phyloP scores from a whole-genome alignment of 1,284 basidiomycete genomes.

The Porodaedalea pini region DNA sequence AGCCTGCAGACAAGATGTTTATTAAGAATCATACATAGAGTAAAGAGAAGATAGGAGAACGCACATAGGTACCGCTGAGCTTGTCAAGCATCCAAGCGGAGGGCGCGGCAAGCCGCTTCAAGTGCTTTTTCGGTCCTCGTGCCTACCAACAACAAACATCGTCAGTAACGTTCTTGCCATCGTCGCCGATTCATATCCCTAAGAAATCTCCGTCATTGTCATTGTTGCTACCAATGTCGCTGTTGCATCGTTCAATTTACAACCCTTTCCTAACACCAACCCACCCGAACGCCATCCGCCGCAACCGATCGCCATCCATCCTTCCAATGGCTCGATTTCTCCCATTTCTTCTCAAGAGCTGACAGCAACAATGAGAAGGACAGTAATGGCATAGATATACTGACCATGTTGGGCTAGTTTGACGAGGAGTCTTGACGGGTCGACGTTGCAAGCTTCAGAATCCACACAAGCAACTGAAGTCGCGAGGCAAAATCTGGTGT shows the following conservation, averaged over 20 bases:
- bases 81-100: constrained; percentile 99
- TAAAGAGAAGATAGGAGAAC: constrained; percentile 34
- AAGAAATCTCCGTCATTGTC: constrained; percentile 16
- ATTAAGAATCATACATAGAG: constrained; percentile 9
- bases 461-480: not conserved
- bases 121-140: constrained; percentile 98
- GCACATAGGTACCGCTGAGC: constrained; percentile 94
- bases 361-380: constrained; percentile 8
- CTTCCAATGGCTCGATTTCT: constrained; percentile 22
- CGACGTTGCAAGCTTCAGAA: constrained; percentile 4
- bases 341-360: constrained; percentile 22
- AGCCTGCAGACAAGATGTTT: constrained; percentile 54
- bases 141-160: constrained; percentile 47
- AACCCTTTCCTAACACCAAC: not conserved
- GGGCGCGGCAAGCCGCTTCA: constrained; percentile 96
- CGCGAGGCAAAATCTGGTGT: not conserved
- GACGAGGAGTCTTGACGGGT: constrained; percentile 22
- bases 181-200: constrained; percentile 23
- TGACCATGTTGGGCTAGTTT: constrained; percentile 41
- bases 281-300: constrained; percentile 4
- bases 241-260: no score
- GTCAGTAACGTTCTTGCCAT: constrained; percentile 2
- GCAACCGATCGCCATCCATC: constrained; percentile 27
- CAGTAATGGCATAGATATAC: constrained; percentile 27
- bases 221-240: no score